These are phyloP conservation scores for Firmiana major DNA, from an alignment of 345 rosid species.

Conservation along the genomic window DNA sequence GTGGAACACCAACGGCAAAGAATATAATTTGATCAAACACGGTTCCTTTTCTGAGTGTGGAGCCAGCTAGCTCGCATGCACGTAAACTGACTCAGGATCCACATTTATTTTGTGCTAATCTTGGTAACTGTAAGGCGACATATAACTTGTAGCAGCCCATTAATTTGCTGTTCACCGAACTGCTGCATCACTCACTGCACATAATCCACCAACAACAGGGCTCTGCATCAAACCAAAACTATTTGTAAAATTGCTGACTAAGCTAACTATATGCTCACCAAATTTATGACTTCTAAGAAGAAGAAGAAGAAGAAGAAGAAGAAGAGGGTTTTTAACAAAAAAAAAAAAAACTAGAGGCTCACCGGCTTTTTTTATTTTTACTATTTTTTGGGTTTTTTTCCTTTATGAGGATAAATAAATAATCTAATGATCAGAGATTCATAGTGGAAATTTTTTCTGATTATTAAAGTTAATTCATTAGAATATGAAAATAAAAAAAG, in stretches of 20 bases:
- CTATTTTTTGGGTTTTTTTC: background rate
- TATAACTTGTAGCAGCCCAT: background rate
- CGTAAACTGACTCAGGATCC: conserved; percentile 6
- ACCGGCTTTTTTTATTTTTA: too few relatives aligned
- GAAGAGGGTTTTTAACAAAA: too few relatives aligned
- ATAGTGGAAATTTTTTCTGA: background rate
- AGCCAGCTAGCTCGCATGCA: conserved; percentile 11
- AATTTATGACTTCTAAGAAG: too few relatives aligned
- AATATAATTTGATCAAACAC: background rate
- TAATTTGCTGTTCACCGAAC: background rate
- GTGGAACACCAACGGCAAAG: background rate
- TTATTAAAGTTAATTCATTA: background rate
- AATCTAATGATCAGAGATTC: background rate
- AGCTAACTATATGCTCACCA: background rate
- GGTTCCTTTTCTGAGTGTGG: background rate
- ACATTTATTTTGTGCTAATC: conserved; percentile 10
- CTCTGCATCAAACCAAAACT: background rate
- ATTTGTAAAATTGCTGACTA: background rate
- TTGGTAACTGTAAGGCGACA: background rate
- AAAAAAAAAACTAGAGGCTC: too few relatives aligned
- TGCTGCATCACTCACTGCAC: background rate
- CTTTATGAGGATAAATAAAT: background rate
- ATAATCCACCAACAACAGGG: background rate
- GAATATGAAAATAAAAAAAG: background rate
- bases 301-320: too few relatives aligned